These are phyloP conservation scores for Sphagnum fallax DNA, from an alignment of 228 moss, liverwort and hornwort species.

Conservation along the genomic window DNA sequence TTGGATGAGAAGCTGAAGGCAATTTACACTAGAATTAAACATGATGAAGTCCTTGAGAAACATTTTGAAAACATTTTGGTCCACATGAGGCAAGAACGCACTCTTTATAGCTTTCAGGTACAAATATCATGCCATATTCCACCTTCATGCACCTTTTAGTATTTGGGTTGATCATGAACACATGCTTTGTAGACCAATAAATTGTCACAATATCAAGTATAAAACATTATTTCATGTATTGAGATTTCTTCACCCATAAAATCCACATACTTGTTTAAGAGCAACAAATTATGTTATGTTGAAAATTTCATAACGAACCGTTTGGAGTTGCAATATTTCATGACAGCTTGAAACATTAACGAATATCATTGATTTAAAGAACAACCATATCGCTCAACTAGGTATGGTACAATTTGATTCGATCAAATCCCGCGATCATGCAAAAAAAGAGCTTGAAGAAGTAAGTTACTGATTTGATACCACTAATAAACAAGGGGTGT, in stretches of 20 bases:
- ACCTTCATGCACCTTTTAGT: not conserved
- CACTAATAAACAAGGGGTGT: no score
- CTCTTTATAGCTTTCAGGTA: slow-evolving; percentile 60
- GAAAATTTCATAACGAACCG: not conserved
- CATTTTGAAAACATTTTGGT: slow-evolving; percentile 41
- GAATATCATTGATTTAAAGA: slow-evolving; percentile 30
- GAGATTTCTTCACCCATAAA: no score
- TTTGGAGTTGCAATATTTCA: not conserved
- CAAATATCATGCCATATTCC: not conserved
- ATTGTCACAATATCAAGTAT: not conserved
- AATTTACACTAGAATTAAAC: slow-evolving; percentile 32
- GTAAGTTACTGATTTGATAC: slow-evolving; percentile 18
- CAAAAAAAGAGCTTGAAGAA: slow-evolving; percentile 41
- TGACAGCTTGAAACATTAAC: slow-evolving; percentile 24
- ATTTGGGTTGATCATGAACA: not conserved
- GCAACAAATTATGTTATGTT: not conserved
- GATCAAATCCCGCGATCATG: slow-evolving; percentile 39
- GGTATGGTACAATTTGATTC: slow-evolving; percentile 34
- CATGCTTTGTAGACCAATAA: not conserved
- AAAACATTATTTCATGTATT: no score
- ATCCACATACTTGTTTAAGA: not conserved
- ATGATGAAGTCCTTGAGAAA: slow-evolving; percentile 46
- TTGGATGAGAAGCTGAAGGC: slow-evolving; percentile 42
- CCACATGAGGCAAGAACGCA: slow-evolving; percentile 58
- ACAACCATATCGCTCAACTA: slow-evolving; percentile 29